Percentiles rank a stretch among this genome's conserved stretches.
Conservation (phyloP, 1,139 yeast genomes). For the Meyerozyma athensensis region DNA sequence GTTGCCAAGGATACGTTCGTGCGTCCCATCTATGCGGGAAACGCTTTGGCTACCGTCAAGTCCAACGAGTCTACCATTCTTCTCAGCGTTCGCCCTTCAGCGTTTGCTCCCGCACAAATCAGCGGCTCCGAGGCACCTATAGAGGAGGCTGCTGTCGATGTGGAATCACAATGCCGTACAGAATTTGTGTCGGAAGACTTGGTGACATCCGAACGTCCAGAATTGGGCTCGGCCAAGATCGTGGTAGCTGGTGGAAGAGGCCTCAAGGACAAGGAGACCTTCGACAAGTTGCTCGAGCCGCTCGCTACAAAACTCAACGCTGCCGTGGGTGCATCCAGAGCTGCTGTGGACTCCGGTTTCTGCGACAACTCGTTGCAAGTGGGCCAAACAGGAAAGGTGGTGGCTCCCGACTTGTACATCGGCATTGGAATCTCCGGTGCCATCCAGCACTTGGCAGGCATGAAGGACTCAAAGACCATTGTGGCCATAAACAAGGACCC, state of each 20-base stretch:
- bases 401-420: conserved; percentile 90
- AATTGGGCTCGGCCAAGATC: conserved; percentile 71
- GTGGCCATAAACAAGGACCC: conserved; percentile 94
- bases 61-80: conserved; percentile 62
- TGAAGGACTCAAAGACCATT: conserved; percentile 92
- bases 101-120: conserved; percentile 59
- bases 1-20: conserved; percentile 67
- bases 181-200: conserved; percentile 71
- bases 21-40: conserved; percentile 96
- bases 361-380: conserved; percentile 97
- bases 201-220: conserved; percentile 82
- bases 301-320: conserved; percentile 83
- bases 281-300: conserved; percentile 73
- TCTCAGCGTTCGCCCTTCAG: conserved; percentile 77
- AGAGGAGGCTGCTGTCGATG: conserved; percentile 41
- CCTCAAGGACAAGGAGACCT: conserved; percentile 81
- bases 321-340: conserved; percentile 97
- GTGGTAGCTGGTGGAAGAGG: conserved; percentile 96
- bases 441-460: conserved; percentile 96
- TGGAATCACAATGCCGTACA: conserved; percentile 30
- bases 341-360: conserved; percentile 94
- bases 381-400: conserved; percentile 97
- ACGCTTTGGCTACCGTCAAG: conserved; percentile 80
- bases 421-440: conserved; percentile 97
- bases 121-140: conserved; percentile 38